A percentile compares a stretch with the other conserved stretches of the same genome.
These are phyloP conservation scores for Aspergillus kassunensis DNA, from an alignment of 495 filamentous ascomycete species.

Conservation along the genomic window DNA sequence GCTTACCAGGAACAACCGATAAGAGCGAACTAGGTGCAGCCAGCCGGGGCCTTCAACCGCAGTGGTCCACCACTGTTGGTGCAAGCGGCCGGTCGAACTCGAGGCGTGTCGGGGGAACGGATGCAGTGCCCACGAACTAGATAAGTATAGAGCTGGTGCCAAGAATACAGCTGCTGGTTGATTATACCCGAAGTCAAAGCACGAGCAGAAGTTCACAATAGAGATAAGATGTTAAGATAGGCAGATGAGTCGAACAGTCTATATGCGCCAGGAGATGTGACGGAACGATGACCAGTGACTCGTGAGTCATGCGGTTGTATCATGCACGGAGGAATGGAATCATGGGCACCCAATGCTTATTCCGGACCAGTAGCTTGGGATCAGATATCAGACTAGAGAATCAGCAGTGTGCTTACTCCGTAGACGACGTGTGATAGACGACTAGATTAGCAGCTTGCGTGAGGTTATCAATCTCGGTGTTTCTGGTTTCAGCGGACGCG, in stretches of 20 bases:
- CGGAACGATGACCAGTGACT: background rate
- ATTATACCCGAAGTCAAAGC: background rate
- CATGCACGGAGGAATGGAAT: conserved; percentile 8
- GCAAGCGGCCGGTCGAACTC: conserved; percentile 17
- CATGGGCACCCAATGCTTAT: background rate
- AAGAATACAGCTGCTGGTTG: background rate
- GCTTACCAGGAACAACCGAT: conserved; percentile 15
- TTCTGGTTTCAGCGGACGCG: background rate
- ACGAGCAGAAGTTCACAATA: background rate
- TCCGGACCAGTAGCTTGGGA: no score
- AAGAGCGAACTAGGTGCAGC: background rate
- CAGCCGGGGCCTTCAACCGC: conserved; percentile 5
- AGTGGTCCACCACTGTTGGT: conserved; percentile 15
- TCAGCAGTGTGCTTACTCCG: no score
- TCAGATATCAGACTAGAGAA: no score
- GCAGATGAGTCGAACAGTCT: background rate
- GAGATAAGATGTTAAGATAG: background rate
- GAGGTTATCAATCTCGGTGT: no score
- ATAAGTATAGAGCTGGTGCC: conserved; percentile 13
- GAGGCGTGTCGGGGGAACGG: conserved; percentile 37
- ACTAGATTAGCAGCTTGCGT: background rate
- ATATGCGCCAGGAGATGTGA: background rate
- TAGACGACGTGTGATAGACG: no score
- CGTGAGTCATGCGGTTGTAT: conserved; percentile 5
- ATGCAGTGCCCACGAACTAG: conserved; percentile 19